Evolutionary conservation across 345 rosid species (phyloP).

Genomic region (Geranium brycei): DNA sequence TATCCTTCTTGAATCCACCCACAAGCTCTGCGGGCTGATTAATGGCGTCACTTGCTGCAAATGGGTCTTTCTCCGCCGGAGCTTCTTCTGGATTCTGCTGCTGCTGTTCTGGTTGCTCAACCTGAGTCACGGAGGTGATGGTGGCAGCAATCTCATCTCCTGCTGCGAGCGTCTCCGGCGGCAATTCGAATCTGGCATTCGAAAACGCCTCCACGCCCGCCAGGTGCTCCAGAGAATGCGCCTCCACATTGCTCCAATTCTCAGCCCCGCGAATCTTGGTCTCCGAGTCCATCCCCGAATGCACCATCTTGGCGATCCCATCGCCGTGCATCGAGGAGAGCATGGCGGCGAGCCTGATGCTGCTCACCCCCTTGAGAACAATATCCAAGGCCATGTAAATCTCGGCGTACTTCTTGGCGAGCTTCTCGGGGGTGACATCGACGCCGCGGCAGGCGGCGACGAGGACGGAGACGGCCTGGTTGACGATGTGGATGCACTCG

Average conservation of each 20-base stretch:
- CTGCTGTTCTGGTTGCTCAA: slow-evolving; percentile 37
- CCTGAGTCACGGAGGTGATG: slow-evolving; percentile 35
- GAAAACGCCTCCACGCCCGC: slow-evolving; percentile 57
- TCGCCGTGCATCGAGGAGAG: slow-evolving; percentile 92
- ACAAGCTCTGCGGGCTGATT: slow-evolving; percentile 68
- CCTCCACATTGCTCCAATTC: slow-evolving; percentile 52
- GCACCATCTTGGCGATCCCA: slow-evolving; percentile 95
- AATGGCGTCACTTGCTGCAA: slow-evolving; percentile 66
- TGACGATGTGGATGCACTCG: slow-evolving; percentile 90
- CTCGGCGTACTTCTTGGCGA: slow-evolving; percentile 81
- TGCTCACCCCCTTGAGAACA: slow-evolving; percentile 82
- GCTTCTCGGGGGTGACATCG: slow-evolving; percentile 95
- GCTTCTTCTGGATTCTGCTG: slow-evolving; percentile 38
- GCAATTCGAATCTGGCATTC: slow-evolving; percentile 51
- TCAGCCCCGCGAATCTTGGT: slow-evolving; percentile 88
- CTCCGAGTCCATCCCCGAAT: slow-evolving; percentile 81
- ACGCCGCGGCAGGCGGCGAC: slow-evolving; percentile 99
- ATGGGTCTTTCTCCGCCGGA: slow-evolving; percentile 62
- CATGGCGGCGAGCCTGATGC: slow-evolving; percentile 87
- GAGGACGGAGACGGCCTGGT: slow-evolving; percentile 90
- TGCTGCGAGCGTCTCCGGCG: slow-evolving; percentile 61
- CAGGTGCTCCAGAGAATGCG: slow-evolving; percentile 51
- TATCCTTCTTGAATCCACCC: slow-evolving; percentile 80
- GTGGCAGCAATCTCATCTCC: slow-evolving; percentile 75
- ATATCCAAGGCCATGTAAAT: slow-evolving; percentile 95